Conservation (phyloP, 108 stramenopile species). For the Nannochloropsis gaditana region DNA sequence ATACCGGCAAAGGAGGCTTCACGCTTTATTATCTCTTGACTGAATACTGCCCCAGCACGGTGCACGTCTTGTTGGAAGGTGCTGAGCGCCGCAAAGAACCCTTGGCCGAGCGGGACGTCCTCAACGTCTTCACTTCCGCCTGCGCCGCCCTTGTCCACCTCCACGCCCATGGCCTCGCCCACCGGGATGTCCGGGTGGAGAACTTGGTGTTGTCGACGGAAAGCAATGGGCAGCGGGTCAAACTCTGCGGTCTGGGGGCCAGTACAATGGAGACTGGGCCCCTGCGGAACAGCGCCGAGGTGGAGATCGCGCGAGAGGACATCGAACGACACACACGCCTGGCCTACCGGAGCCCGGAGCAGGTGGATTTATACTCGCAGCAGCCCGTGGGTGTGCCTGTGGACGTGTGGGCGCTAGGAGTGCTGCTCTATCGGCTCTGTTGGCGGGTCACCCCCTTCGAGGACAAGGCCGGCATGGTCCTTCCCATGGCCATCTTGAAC, state of each 20-base stretch:
- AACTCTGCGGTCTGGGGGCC: constrained; percentile 62
- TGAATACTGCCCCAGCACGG: background rate
- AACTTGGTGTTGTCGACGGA: constrained; percentile 60
- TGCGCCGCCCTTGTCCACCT: background rate
- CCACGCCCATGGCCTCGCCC: constrained; percentile 20
- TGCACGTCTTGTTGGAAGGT: background rate
- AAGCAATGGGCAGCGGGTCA: constrained; percentile 48
- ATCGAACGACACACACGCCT: constrained; percentile 35
- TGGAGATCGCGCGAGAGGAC: constrained; percentile 26
- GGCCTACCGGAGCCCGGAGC: constrained; percentile 46
- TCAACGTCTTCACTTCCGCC: background rate
- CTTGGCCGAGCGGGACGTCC: background rate
- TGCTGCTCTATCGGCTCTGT: constrained; percentile 36
- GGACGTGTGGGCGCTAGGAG: constrained; percentile 47
- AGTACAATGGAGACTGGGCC: constrained; percentile 27
- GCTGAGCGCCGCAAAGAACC: background rate
- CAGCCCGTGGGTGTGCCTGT: constrained; percentile 26
- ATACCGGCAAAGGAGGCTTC: background rate
- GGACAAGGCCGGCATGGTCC: constrained; percentile 32
- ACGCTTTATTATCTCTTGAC: background rate
- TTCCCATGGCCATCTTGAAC: constrained; percentile 26
- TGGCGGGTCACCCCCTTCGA: constrained; percentile 39
- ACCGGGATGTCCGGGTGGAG: constrained; percentile 63
- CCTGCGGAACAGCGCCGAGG: background rate
- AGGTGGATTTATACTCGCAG: constrained; percentile 30